Evolutionary conservation across 2,329 filamentous ascomycete genomes (phyloP).

Genomic region (Sporothrix dimorphospora): DNA sequence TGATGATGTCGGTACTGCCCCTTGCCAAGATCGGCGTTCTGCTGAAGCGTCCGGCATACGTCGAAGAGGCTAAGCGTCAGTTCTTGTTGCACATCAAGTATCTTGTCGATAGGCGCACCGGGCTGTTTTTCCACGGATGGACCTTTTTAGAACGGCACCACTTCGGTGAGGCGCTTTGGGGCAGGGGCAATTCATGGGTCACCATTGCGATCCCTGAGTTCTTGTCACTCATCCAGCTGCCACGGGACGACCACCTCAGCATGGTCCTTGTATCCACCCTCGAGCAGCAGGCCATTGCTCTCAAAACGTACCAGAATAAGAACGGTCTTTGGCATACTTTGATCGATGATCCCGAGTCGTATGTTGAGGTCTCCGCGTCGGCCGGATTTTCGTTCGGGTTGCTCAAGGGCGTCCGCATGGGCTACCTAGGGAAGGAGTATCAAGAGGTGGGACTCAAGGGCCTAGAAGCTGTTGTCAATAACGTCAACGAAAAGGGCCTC

Average conservation of each 20-base stretch:
- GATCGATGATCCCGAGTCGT: conserved; percentile 72
- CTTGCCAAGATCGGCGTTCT: conserved; percentile 79
- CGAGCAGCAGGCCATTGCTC: conserved; percentile 68
- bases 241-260: conserved; percentile 64
- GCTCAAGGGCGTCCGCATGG: conserved; percentile 70
- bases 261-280: conserved; percentile 59
- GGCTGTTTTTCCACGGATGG: conserved; percentile 83
- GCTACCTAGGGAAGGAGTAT: conserved; percentile 65
- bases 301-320: conserved; percentile 60
- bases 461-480: conserved; percentile 66
- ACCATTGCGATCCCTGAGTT: conserved; percentile 83
- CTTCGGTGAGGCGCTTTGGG: conserved; percentile 62
- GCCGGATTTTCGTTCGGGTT: conserved; percentile 82
- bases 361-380: conserved; percentile 75
- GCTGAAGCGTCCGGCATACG: conserved; percentile 69
- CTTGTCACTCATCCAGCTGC: conserved; percentile 69
- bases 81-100: conserved; percentile 80
- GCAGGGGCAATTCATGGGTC: conserved; percentile 70
- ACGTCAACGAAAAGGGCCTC: conserved; percentile 69
- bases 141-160: conserved; percentile 71
- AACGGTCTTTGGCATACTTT: conserved; percentile 75
- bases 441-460: conserved; percentile 65
- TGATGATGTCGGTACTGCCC: conserved; percentile 86
- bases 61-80: conserved; percentile 77
- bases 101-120: conserved; percentile 70